phyloP scores from a whole-genome alignment of 768 basidiomycete genomes.

The Tubosaeta sp. region DNA sequence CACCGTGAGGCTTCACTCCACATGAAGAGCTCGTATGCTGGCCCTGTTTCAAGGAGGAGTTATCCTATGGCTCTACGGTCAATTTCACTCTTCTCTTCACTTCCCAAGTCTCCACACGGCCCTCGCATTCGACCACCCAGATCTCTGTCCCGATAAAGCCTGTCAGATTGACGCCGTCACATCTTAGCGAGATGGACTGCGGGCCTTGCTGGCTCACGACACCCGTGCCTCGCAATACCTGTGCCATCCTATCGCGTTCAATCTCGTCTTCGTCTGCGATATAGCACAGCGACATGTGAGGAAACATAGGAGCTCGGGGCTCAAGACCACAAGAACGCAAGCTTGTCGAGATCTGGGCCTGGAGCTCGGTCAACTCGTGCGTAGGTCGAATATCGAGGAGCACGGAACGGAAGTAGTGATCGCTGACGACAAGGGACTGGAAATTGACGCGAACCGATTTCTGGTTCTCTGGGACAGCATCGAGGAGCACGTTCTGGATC shows the following conservation, averaged over 20 bases:
- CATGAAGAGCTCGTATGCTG: no score
- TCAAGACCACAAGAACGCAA: constrained; percentile 34
- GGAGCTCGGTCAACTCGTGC: constrained; percentile 44
- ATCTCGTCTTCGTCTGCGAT: constrained; percentile 59
- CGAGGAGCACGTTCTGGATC: constrained; percentile 27
- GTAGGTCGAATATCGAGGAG: constrained; percentile 50
- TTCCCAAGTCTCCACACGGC: constrained; percentile 56
- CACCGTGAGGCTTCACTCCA: no score
- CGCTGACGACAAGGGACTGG: constrained; percentile 49
- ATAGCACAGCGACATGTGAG: constrained; percentile 74
- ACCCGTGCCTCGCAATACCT: constrained; percentile 37
- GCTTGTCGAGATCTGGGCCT: constrained; percentile 40
- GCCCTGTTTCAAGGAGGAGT: no score
- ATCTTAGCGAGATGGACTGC: constrained; percentile 24
- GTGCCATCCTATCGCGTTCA: constrained; percentile 48
- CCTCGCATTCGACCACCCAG: constrained; percentile 59
- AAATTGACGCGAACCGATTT: constrained; percentile 44
- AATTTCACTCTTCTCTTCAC: constrained; percentile 39
- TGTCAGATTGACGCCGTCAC: constrained; percentile 31
- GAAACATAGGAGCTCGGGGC: constrained; percentile 53
- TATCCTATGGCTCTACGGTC: no score
- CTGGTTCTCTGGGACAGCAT: constrained; percentile 36
- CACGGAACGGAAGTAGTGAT: constrained; percentile 69
- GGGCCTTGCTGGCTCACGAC: constrained; percentile 29
- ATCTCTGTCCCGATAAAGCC: constrained; percentile 48